A percentile compares a stretch with the other conserved stretches of the same genome.
Evolutionary conservation across 1,284 basidiomycete genomes (phyloP).

Genomic region (Stygiomarasmius scandens): DNA sequence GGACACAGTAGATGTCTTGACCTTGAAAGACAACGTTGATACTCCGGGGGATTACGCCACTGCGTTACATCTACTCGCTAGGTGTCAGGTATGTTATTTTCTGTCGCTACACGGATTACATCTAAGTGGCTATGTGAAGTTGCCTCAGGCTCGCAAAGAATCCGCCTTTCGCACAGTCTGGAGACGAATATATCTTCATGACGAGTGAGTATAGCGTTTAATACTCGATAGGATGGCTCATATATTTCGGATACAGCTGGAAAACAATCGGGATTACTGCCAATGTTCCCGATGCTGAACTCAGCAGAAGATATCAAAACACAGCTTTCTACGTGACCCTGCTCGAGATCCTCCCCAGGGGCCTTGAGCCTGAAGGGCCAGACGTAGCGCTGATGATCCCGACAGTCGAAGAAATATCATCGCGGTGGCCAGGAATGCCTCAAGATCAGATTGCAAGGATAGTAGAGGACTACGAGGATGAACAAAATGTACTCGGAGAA

Average conservation of each 20-base stretch:
- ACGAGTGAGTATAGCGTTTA: slow-evolving; percentile 70
- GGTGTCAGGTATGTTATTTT: slow-evolving; percentile 49
- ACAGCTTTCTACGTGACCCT: slow-evolving; percentile 75
- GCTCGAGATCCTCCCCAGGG: slow-evolving; percentile 46
- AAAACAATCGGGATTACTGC: slow-evolving; percentile 65
- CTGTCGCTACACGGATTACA: background rate
- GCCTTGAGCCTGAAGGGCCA: slow-evolving; percentile 47
- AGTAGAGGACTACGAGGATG: slow-evolving; percentile 58
- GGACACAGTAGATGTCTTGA: slow-evolving; percentile 70
- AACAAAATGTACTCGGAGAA: slow-evolving; percentile 57
- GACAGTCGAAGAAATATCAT: slow-evolving; percentile 55
- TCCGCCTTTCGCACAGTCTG: slow-evolving; percentile 79
- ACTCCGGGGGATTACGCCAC: slow-evolving; percentile 64
- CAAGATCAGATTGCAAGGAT: slow-evolving; percentile 62
- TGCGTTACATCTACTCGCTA: slow-evolving; percentile 63
- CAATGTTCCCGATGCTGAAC: slow-evolving; percentile 70
- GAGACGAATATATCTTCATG: slow-evolving; percentile 85
- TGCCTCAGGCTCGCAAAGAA: slow-evolving; percentile 70
- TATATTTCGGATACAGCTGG: slow-evolving; percentile 57
- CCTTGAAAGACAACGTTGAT: slow-evolving; percentile 67
- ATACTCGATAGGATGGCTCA: background rate
- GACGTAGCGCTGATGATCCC: slow-evolving; percentile 58
- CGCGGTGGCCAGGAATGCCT: slow-evolving; percentile 72
- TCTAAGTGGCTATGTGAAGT: slow-evolving; percentile 30
- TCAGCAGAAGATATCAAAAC: slow-evolving; percentile 63